Evolutionary conservation across 257 asterid species (phyloP).

Genomic region (Thymus quinquecostatus): DNA sequence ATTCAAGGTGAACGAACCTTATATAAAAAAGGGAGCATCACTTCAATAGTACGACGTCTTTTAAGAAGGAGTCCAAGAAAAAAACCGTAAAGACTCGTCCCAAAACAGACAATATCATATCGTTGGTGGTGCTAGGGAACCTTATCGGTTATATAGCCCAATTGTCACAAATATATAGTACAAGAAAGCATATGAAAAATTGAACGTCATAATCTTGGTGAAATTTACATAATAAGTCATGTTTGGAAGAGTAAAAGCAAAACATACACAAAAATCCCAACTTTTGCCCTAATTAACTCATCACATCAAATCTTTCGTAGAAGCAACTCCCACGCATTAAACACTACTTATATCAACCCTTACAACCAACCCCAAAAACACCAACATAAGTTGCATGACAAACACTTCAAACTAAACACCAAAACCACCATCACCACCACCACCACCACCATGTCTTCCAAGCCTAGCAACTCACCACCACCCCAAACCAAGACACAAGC

Average conservation of each 20-base stretch:
- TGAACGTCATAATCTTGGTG: neutral
- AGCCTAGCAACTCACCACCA: constrained; percentile 23
- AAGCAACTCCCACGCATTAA: constrained; percentile 39
- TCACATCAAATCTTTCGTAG: constrained; percentile 30
- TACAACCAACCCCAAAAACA: neutral
- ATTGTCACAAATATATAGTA: no score
- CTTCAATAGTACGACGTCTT: no score
- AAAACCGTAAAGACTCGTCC: no score
- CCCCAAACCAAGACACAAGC: constrained; percentile 33
- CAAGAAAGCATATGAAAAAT: no score
- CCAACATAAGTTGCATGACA: neutral
- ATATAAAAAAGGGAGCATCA: no score
- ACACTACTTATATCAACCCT: constrained; percentile 13
- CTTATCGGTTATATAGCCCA: no score
- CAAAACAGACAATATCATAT: no score
- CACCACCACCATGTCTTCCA: constrained; percentile 38
- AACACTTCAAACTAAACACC: neutral
- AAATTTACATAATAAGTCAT: neutral
- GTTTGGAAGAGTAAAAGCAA: constrained; percentile 24
- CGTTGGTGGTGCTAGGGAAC: no score
- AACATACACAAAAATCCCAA: constrained; percentile 1
- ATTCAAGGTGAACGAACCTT: no score
- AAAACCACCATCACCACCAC: neutral
- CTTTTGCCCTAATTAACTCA: constrained; percentile 30
- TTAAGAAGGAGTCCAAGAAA: no score